Base-by-base conservation (phyloP, 1,284 basidiomycete species). In the Ustilago sp. region DNA sequence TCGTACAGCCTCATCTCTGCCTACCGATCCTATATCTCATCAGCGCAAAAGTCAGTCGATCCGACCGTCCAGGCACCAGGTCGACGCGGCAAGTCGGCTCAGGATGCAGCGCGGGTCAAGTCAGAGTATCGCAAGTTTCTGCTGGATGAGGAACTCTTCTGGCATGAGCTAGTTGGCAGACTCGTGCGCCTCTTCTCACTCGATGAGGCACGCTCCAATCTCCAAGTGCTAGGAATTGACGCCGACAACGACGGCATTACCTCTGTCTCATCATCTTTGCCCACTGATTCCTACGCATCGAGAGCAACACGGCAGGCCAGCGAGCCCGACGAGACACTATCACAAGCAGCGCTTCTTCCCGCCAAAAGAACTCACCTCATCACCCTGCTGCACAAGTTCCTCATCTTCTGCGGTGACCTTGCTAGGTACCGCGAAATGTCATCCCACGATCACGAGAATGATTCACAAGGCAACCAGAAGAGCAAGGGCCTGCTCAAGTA, bases 381-480 rank as follows among this genome's bases (percentile, higher is more conserved):
- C 54, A 76, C 91, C 4, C 71, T 93, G 50, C 88, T 96, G 48
- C 93, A 92, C 88, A 97, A 95, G 87, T 91, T 92, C 3, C 88
- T 98, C 57, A 92, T 98, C 35, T 98, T 92, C 86, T 90, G 97
- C 23, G 96, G 96, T 17, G 96, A 99, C 85, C 91, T 99, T 52
- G 93, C 94, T 73, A 89, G 96, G 38, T 99, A 99, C 87, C 90
- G 93, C 68, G 95, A 98, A 83, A 91, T 93, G 70, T 95, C 95
- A 48, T 64, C 68, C 32, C 74, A 68, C 50, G 68, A 76, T n/a
- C 56, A 60, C 50, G 67, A 75, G 31, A 57, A 35, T 8, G 51
- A 54, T 15, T 59, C 69, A 2, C 36, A 58, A 9, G 48, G 60
- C 38, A 56, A 17, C 57, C 67, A 61, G 35, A 63, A 55, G 57